These are phyloP conservation scores for Trichocladium uniseriatum DNA, from an alignment of 495 filamentous ascomycete genomes.

Conservation along the genomic window DNA sequence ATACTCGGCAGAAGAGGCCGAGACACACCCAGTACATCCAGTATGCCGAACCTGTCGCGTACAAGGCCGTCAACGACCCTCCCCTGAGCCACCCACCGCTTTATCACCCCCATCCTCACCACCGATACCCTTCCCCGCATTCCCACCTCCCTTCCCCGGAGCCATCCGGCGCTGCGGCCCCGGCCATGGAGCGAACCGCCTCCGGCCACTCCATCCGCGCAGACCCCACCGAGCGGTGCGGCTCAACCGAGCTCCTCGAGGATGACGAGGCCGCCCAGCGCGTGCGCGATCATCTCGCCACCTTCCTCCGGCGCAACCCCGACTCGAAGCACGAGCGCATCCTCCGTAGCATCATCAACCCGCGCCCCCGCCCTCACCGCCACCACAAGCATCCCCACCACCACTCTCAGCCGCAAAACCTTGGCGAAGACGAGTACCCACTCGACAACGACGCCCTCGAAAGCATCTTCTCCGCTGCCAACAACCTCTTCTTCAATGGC, in stretches of 20 bases:
- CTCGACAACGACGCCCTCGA: slow-evolving; percentile 43
- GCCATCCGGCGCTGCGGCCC: neutral
- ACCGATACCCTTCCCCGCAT: slow-evolving; percentile 3
- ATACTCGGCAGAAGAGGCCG: slow-evolving; percentile 16
- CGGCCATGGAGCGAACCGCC: slow-evolving; percentile 25
- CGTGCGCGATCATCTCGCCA: slow-evolving; percentile 33
- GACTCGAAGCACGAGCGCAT: slow-evolving; percentile 43
- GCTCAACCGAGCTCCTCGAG: slow-evolving; percentile 23
- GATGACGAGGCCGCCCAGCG: slow-evolving; percentile 33
- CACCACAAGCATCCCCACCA: neutral
- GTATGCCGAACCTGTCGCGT: slow-evolving; percentile 13
- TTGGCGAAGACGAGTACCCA: slow-evolving; percentile 24
- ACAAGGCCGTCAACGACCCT: slow-evolving; percentile 6
- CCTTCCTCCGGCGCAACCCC: slow-evolving; percentile 31
- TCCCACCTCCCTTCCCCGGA: slow-evolving; percentile 6
- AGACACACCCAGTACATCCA: slow-evolving; percentile 9
- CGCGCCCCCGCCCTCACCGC: slow-evolving; percentile 21
- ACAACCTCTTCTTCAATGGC: slow-evolving; percentile 47
- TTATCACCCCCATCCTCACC: slow-evolving; percentile 7
- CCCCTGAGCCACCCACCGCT: neutral
- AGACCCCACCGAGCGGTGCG: slow-evolving; percentile 20
- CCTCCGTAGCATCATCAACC: slow-evolving; percentile 39
- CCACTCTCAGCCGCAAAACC: too few relatives aligned
- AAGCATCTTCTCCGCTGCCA: slow-evolving; percentile 42
- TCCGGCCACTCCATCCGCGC: slow-evolving; percentile 26